Evolutionary conservation across 352 stramenopile species (phyloP), one percentile per base, ranked within the genome.

Genomic region (Phytophthora niederhauseri): DNA sequence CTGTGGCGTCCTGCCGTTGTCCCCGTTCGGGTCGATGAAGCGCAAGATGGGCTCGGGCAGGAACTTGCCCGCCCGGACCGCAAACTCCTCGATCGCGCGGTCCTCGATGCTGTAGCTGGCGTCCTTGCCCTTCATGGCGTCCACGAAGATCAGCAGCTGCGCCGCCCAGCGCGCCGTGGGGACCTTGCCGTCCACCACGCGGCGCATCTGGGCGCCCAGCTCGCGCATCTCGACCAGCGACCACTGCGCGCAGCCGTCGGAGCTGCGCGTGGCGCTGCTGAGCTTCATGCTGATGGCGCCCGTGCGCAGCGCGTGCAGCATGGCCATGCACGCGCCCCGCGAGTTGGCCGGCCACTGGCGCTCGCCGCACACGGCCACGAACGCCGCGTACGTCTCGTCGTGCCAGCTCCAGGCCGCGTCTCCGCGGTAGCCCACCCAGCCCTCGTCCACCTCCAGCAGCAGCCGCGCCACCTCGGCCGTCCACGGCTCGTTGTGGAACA

Each of bases 371-470:
- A 72, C 63, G 14, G 55, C 34, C 6, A 12, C 12, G 36, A 72
- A 72, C 2, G 55, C 30, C 14, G 19, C 22, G 53, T 66, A 75
- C 19, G 66, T 75, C n/a, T 64, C 61, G 11, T 72, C 58, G n/a
- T 55, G 48, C 70, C 70, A 77, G 31, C 67, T 63, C 66, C 66
- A 75, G 19, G 54, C 31, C 19, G 36, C 36, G 52, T 61, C 61
- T 12, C 43, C 30, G 28, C 43, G 55, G 57, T 62, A 78, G 20
- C 71, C 67, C 26, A 72, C 36, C 66, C 66, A 72, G 28, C 66
- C 71, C 56, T 78, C 71, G 50, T 77, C 70, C 20, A 75, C 52
- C 62, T 78, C 67, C 24, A 75, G 34, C 55, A 75, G 46, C 50
- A 78, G 48, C 1, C 67, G 61, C 3, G 61, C 61, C 1, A 54